A percentile compares a stretch with the other conserved stretches of the same genome.
Conservation (phyloP, 2,329 filamentous ascomycete species). For the Aspergillus carbonarius region DNA sequence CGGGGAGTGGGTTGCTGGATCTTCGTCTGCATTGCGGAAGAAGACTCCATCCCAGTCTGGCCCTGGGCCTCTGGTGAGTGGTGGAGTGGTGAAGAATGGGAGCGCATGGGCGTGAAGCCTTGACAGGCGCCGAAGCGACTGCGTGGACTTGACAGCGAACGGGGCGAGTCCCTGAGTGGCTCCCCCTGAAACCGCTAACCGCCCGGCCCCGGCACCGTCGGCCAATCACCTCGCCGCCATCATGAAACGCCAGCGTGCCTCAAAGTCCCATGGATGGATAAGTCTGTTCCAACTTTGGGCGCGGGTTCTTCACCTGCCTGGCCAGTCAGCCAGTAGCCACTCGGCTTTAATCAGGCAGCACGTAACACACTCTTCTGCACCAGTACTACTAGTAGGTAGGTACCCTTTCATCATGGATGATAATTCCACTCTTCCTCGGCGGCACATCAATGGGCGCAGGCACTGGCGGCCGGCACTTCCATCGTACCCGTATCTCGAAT, state of each 20-base stretch:
- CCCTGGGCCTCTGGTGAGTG: constrained; percentile 1
- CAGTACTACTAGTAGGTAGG: too few relatives aligned
- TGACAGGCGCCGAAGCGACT: constrained; percentile 1
- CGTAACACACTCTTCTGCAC: not conserved
- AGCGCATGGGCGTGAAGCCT: not conserved
- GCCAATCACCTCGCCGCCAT: not conserved
- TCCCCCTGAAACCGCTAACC: constrained; percentile 1
- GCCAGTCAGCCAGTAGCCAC: not conserved
- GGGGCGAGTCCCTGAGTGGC: not conserved
- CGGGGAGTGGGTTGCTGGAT: constrained; percentile 8
- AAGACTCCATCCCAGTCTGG: not conserved
- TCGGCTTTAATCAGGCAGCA: not conserved
- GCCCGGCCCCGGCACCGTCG: not conserved
- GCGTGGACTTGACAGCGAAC: not conserved
- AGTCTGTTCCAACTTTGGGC: not conserved
- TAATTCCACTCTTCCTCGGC: not conserved
- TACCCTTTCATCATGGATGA: too few relatives aligned
- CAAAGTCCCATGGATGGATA: not conserved
- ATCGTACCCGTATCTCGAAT: not conserved
- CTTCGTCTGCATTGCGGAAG: constrained; percentile 1
- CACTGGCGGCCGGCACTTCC: not conserved
- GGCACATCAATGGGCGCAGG: not conserved
- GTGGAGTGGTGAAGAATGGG: too few relatives aligned
- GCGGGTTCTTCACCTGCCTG: not conserved
- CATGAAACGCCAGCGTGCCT: not conserved